Conservation (phyloP, 164 flowering plant genomes). For the Vitis cinerea region DNA sequence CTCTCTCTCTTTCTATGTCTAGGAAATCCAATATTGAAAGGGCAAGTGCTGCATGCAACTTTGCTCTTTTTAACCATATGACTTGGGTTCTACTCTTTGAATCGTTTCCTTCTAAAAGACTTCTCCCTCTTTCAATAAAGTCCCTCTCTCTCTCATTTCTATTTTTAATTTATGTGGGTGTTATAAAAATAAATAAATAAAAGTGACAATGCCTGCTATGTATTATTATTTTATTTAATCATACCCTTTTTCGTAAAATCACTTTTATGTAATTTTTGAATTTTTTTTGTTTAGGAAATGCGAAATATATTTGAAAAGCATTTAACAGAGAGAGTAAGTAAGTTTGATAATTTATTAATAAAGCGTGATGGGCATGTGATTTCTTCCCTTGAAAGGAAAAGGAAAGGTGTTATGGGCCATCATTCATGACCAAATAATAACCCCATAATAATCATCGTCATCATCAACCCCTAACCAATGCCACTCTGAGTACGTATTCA, state of each 20-base stretch:
- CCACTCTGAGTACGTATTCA: no score
- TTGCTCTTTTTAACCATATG: conserved; percentile 14
- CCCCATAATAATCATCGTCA: background rate
- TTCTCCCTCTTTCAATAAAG: conserved; percentile 8
- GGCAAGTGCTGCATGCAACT: background rate
- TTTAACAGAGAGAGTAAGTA: no score
- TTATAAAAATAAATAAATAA: background rate
- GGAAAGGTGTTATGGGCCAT: background rate
- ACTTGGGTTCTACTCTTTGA: conserved; percentile 48
- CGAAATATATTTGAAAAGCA: no score
- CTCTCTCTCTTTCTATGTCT: background rate
- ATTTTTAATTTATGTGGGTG: no score
- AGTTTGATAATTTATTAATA: background rate
- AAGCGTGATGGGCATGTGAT: background rate
- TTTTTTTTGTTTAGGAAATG: no score
- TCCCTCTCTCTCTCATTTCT: no score
- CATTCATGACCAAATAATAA: background rate
- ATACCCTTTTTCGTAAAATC: background rate
- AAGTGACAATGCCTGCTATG: background rate
- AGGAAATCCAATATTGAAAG: background rate
- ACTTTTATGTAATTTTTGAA: no score
- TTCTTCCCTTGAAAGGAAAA: background rate
- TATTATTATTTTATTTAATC: background rate
- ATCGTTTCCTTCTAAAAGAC: conserved; percentile 31
- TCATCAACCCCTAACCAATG: no score